Evolutionary conservation across 2,329 filamentous ascomycete genomes (phyloP), one percentile per base, ranked within the genome.

Genomic region (Alternaria sp.): DNA sequence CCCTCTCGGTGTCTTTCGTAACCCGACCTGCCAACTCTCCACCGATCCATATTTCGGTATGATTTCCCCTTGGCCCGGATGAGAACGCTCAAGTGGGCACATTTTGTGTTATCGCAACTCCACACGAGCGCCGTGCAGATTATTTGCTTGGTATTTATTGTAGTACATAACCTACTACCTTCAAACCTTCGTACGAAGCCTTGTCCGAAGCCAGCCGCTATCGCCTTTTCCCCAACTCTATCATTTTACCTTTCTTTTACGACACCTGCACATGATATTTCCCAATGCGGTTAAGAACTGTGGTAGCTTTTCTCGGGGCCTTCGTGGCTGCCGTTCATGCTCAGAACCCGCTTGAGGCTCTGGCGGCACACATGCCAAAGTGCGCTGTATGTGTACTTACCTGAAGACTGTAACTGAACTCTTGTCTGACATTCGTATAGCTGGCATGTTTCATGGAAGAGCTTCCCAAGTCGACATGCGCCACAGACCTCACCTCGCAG

Each of bases 391-490:
- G 69, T 64, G 19, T 15, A 23, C 44, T 21, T 40, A 44, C 9
- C 12, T 12, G 13, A 32, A 40, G 26, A 3, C n/a, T 12, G 10
- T 8, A 8, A 9, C 15, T 26, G 15, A 30, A 52, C 6, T 10
- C 8, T 15, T 23, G 28, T 26, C 66, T 67, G 21, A 70, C 36
- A 28, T 32, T n/a, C 28, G n/a, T 51, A 4, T 25, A 74, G 72
- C 36, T 73, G 36, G 26, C 50, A 25, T 74, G 72, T 58, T 66
- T 74, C 21, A 61, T 43, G 25, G n/a, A 62, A 23, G 68, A 70
- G 2, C 62, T 80, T 19, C 69, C 76, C 5, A 67, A 74, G 62
- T 83, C 81, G 1, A 65, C 64, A 10, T 83, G 82, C 61, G 68
- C 75, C 5, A 62, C 73, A 1, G 79, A 81, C 5, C 73, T 83